Evolutionary conservation across 805 yeast genomes (phyloP), one percentile per base, ranked within the genome.

Genomic region (Metschnikowia gruessii): DNA sequence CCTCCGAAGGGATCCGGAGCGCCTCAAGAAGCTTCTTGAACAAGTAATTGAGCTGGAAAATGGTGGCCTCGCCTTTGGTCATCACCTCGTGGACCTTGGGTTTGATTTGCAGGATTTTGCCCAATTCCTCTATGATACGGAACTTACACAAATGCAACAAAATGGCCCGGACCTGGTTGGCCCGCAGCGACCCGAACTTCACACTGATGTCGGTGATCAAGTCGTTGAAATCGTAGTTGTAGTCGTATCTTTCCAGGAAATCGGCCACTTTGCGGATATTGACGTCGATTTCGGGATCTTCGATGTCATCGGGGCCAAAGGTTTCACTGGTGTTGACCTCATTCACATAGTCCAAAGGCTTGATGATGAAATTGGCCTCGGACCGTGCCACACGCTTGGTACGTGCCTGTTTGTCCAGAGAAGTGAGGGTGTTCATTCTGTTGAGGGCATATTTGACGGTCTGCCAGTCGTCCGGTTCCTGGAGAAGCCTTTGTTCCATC

Each of bases 21-120:
- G 83, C 74, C 44, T 77, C 81, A 39, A 92, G 80, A 70, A 94
- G 79, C 48, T 80, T 78, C 50, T 82, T 82, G 63, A 89, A 86
- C 17, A 89, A 65, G 70, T 85, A 81, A 9, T 94, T 88, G 46
- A 92, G 63, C 59, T 89, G 95, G 54, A 79, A 84, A 1, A 88
- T 65, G 43, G 76, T 81, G 42, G 82, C 92, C 58, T 73, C 78
- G 50, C 76, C 77, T 47, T 67, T 68, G 47, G 58, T 59, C 61
- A 80, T 64, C 3, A 78, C 61, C 47, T 70, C 75, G 33, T 62
- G 64, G 37, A 79, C 59, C 48, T 70, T 72, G 4, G 74, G 73
- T 32, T 71, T 72, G 18, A 52, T 43, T 51, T 66, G 73, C 62
- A 61, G 64, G 19, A 70, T 69, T 37, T 62, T 63, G 18, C 60